These are phyloP conservation scores for Breviolum minutum DNA, from an alignment of 73 alveolate species.

Conservation along the genomic window DNA sequence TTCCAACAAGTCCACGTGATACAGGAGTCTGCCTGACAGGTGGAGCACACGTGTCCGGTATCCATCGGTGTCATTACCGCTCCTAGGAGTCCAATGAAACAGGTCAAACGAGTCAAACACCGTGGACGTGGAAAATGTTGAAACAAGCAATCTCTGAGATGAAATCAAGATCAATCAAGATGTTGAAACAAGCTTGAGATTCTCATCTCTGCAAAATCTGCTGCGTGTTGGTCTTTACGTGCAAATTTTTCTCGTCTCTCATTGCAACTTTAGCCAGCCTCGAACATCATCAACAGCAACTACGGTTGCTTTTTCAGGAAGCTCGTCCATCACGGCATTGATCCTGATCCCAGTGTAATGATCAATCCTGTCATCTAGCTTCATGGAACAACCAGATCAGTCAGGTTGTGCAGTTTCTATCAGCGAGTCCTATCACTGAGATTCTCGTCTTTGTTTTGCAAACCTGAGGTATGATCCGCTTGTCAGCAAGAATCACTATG, in stretches of 20 bases:
- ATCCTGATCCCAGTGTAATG: neutral
- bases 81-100: neutral
- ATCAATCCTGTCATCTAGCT: neutral
- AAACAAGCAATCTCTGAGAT: too few relatives aligned
- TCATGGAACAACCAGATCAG: too few relatives aligned
- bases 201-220: neutral
- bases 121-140: too few relatives aligned
- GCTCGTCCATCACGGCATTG: constrained; percentile 57
- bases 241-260: neutral
- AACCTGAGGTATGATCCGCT: neutral
- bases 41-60: neutral
- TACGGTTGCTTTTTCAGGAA: constrained; percentile 62
- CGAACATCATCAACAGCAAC: constrained; percentile 34
- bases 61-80: neutral
- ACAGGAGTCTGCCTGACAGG: constrained; percentile 31
- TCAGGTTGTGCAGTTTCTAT: too few relatives aligned
- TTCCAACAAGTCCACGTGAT: constrained; percentile 64
- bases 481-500: too few relatives aligned
- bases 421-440: constrained; percentile 45
- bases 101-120: neutral
- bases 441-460: constrained; percentile 48
- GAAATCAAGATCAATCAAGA: neutral
- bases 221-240: neutral
- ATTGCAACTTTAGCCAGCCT: neutral
- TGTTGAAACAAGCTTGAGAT: neutral